Percentiles rank a stretch among this genome's conserved stretches.
Conservation (phyloP, 305 asterid genomes). For the Solanum hybrid region DNA sequence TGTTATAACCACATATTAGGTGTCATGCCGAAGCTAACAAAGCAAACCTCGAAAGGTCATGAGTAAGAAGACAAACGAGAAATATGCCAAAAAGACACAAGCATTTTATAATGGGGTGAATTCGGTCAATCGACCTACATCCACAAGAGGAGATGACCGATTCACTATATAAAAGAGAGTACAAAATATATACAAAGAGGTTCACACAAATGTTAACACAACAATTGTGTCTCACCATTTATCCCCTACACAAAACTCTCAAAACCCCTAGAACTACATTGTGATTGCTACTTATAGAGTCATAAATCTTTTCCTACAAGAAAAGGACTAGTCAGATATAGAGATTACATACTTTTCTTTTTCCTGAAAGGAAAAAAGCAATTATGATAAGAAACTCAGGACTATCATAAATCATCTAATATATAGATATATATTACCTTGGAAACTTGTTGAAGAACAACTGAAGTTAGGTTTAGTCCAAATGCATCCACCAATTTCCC, state of each 20-base stretch:
- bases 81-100: neutral
- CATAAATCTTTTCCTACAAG: too few species aligned
- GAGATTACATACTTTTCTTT: too few species aligned
- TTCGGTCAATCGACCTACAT: neutral
- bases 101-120: neutral
- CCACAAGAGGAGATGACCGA: neutral
- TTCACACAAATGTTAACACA: neutral
- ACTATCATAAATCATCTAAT: neutral
- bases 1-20: neutral
- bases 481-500: conserved; percentile 51
- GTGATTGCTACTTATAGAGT: neutral
- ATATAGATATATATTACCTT: conserved; percentile 19
- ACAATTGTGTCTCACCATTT: neutral
- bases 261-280: neutral
- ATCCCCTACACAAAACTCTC: neutral
- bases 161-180: neutral
- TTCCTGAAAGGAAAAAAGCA: neutral
- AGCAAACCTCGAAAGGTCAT: too few species aligned
- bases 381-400: neutral
- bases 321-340: neutral
- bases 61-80: neutral
- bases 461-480: conserved; percentile 23
- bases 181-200: neutral
- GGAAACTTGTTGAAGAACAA: conserved; percentile 35
- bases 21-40: neutral